Percentiles rank a stretch among this genome's conserved stretches.
These are phyloP conservation scores for Podila minutissima DNA, from an alignment of 192 early-diverging fungal species.

Conservation along the genomic window DNA sequence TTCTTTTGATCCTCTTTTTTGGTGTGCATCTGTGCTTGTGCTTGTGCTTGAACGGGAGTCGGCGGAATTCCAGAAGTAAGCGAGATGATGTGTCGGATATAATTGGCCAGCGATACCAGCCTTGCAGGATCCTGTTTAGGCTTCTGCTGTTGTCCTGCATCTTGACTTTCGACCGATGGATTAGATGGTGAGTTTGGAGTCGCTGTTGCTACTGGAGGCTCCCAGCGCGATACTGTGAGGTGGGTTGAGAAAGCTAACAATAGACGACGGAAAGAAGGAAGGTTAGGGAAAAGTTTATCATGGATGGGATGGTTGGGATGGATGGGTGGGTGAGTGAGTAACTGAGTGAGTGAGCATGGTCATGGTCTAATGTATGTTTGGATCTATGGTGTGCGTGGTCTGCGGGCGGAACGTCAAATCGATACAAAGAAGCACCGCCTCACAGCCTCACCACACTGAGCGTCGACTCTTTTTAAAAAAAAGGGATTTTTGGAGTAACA, in stretches of 20 bases:
- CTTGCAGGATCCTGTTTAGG: conserved; percentile 6
- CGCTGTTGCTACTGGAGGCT: conserved; percentile 4
- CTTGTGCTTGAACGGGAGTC: neutral
- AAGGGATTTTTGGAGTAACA: conserved; percentile 2
- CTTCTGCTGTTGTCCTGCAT: neutral
- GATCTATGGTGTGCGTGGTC: neutral
- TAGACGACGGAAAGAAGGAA: conserved; percentile 3
- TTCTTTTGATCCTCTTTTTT: too few relatives aligned
- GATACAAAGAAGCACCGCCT: neutral
- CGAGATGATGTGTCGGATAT: conserved; percentile 42
- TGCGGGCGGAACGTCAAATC: neutral
- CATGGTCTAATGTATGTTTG: neutral
- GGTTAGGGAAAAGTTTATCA: neutral
- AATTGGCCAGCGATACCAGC: conserved; percentile 38
- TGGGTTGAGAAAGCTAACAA: conserved; percentile 49
- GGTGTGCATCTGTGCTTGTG: neutral
- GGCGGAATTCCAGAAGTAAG: conserved; percentile 18
- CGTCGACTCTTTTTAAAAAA: neutral
- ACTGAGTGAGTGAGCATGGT: neutral
- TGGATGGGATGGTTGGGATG: neutral
- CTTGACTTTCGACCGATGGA: neutral
- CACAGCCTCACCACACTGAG: neutral
- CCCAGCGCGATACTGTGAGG: conserved; percentile 39
- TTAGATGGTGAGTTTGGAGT: conserved; percentile 1
- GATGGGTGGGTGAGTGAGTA: neutral